phyloP scores from a whole-genome alignment of 202 grass and related monocot species.

The Brachypodium distachyon region DNA sequence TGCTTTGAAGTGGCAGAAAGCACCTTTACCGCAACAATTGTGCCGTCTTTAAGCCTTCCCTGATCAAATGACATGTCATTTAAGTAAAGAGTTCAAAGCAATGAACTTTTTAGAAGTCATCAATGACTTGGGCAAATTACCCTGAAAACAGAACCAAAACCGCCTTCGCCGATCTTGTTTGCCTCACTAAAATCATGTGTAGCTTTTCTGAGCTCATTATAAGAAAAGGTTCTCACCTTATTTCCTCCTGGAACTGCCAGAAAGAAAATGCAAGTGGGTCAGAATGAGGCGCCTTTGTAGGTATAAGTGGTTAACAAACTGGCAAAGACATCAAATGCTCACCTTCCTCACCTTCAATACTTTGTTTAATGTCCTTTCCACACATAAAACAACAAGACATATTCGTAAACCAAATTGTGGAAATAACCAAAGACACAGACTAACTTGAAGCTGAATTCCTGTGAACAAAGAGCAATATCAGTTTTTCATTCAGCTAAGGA shows the following conservation, averaged over 20 bases:
- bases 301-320: neutral
- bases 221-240: conserved; percentile 39
- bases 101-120: neutral
- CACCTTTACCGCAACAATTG: conserved; percentile 60
- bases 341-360: conserved; percentile 32
- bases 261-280: neutral
- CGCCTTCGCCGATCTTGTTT: conserved; percentile 57
- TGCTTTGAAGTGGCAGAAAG: conserved; percentile 76
- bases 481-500: neutral
- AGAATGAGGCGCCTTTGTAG: neutral
- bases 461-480: conserved; percentile 5
- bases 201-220: conserved; percentile 43
- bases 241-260: conserved; percentile 21
- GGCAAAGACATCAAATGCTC: neutral
- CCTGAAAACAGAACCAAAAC: conserved; percentile 59
- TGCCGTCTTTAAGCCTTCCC: conserved; percentile 89
- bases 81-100: neutral
- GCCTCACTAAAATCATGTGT: conserved; percentile 51
- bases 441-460: conserved; percentile 3
- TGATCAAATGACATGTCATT: conserved; percentile 15
- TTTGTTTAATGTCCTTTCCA: conserved; percentile 11
- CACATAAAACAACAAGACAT: conserved; percentile 59
- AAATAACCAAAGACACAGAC: neutral
- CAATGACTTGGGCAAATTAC: conserved; percentile 30
- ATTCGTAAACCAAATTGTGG: neutral